Evolutionary conservation across 768 basidiomycete species (phyloP).

Genomic region (Mycena albidolilacea): DNA sequence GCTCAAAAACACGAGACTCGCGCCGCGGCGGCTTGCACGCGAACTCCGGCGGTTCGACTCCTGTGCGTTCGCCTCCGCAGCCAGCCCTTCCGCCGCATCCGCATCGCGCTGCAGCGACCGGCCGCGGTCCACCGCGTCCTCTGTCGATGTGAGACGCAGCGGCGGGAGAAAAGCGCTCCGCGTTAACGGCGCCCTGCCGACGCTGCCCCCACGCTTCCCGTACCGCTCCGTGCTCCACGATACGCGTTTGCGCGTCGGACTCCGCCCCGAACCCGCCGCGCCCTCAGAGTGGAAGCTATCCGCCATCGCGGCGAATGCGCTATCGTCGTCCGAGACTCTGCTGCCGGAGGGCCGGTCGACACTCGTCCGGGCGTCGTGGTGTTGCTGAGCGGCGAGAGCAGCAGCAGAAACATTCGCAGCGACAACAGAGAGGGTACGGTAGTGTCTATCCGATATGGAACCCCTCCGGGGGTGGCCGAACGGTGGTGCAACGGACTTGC

Average conservation of each 20-base stretch:
- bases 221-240: slow-evolving; percentile 79
- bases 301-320: slow-evolving; percentile 68
- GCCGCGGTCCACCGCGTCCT: slow-evolving; percentile 56
- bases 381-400: slow-evolving; percentile 76
- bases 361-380: slow-evolving; percentile 52
- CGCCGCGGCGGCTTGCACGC: slow-evolving; percentile 78
- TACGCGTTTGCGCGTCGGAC: slow-evolving; percentile 64
- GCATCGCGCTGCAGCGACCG: slow-evolving; percentile 59
- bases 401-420: slow-evolving; percentile 82
- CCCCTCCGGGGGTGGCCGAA: slow-evolving; percentile 59
- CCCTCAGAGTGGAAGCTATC: slow-evolving; percentile 87
- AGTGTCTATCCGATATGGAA: slow-evolving; percentile 62
- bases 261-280: slow-evolving; percentile 67
- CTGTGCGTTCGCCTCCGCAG: slow-evolving; percentile 41
- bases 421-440: slow-evolving; percentile 77
- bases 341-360: slow-evolving; percentile 32
- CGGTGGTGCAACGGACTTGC: slow-evolving; percentile 52
- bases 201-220: slow-evolving; percentile 59
- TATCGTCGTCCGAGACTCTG: slow-evolving; percentile 59
- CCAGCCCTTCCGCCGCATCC: slow-evolving; percentile 40
- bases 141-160: slow-evolving; percentile 52
- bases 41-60: slow-evolving; percentile 59
- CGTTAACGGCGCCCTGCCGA: slow-evolving; percentile 54
- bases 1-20: slow-evolving; percentile 87
- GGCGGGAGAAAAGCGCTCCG: slow-evolving; percentile 50